Percentiles rank a stretch among this genome's conserved stretches.
Conservation (phyloP, 139 green algal genomes). For the Desmodesmus armatus region DNA sequence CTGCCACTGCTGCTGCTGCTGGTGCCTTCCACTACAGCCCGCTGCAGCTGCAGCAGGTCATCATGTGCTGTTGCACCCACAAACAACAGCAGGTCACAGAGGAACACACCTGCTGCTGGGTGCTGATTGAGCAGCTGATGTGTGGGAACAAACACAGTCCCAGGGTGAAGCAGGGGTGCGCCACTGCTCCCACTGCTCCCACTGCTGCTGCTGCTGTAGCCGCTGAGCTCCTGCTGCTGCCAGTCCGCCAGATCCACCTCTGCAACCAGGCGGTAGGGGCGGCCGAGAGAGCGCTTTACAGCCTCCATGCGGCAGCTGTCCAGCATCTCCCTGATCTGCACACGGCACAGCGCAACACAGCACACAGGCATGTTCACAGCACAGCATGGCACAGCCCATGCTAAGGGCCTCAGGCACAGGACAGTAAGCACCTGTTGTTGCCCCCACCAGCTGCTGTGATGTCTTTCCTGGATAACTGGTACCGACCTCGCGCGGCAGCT, state of each 20-base stretch:
- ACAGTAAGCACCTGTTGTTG: conserved; percentile 2
- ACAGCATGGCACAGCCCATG: too few relatives aligned
- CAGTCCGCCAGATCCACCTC: neutral
- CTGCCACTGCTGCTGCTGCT: conserved; percentile 26
- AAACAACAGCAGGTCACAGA: conserved; percentile 33
- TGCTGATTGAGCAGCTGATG: conserved; percentile 49
- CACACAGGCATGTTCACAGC: too few relatives aligned
- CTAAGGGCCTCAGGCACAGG: neutral
- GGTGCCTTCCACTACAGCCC: neutral
- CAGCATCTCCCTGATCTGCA: conserved; percentile 63
- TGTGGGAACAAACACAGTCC: neutral
- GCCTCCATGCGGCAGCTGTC: conserved; percentile 52
- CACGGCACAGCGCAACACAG: neutral
- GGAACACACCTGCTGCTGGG: conserved; percentile 52
- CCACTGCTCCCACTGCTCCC: neutral
- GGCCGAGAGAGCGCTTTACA: conserved; percentile 54
- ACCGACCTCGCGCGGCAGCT: neutral
- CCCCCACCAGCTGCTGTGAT: too few relatives aligned
- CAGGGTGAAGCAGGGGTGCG: neutral
- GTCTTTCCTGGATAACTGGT: neutral
- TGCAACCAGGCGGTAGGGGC: conserved; percentile 59
- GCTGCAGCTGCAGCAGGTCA: conserved; percentile 36
- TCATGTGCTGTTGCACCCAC: conserved; percentile 27
- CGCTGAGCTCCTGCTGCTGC: conserved; percentile 24
- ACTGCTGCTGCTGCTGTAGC: conserved; percentile 19